Evolutionary conservation across 345 rosid genomes (phyloP).

Genomic region (Orychophragmus violaceus): DNA sequence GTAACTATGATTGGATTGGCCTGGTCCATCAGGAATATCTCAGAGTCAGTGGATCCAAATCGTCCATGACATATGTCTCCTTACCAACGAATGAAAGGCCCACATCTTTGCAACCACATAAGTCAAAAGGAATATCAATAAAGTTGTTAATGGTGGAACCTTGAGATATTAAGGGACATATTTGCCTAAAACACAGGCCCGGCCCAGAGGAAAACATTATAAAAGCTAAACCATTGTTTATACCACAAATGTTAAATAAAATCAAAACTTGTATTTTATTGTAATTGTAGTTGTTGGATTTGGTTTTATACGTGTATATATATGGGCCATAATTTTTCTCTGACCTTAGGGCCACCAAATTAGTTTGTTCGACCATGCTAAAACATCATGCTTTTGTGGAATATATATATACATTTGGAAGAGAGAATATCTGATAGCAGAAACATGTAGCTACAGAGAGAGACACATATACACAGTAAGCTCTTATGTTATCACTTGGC

Average conservation of each 20-base stretch:
- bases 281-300: no score
- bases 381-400: no score
- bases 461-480: background rate
- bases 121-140: background rate
- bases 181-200: no score
- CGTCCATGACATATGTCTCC: background rate
- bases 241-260: no score
- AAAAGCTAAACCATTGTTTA: no score
- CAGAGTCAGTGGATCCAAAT: background rate
- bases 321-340: no score
- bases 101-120: background rate
- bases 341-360: no score
- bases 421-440: background rate
- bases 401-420: background rate
- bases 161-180: background rate
- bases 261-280: no score
- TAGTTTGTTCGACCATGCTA: no score
- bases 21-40: background rate
- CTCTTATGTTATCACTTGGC: background rate
- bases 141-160: background rate
- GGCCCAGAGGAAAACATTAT: no score
- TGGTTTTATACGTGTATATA: no score
- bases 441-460: background rate
- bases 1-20: slow-evolving; percentile 7
- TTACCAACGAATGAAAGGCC: background rate